Conservation (phyloP, 352 stramenopile genomes). For the Phytophthora sp. region DNA sequence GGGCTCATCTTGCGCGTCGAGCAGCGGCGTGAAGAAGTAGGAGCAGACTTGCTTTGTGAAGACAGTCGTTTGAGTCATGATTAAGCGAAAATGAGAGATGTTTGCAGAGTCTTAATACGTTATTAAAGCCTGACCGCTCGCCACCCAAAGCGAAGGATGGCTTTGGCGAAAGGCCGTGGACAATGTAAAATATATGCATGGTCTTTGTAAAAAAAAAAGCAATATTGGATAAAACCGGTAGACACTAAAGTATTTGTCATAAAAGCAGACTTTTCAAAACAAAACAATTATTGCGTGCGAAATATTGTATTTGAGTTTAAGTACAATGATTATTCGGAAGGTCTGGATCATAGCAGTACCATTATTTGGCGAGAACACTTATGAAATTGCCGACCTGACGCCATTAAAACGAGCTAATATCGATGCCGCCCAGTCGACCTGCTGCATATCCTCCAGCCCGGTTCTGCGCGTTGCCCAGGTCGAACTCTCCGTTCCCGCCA, state of each 20-base stretch:
- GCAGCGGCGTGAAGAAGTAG: conserved; percentile 7
- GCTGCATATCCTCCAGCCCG: conserved; percentile 75
- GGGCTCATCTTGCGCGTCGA: conserved; percentile 15
- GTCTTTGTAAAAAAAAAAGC: conserved; percentile 2
- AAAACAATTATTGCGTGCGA: conserved; percentile 10
- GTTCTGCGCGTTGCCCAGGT: conserved; percentile 76
- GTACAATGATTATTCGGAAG: conserved; percentile 14
- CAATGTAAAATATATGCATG: neutral
- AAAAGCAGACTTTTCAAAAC: conserved; percentile 5
- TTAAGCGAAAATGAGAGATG: neutral
- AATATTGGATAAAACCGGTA: neutral
- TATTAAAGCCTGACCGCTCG: no score
- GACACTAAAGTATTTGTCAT: neutral
- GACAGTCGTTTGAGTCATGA: neutral
- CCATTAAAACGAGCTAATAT: conserved; percentile 43
- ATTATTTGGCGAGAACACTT: no score
- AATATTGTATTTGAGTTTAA: conserved; percentile 7
- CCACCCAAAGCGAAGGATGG: neutral
- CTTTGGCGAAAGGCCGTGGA: neutral
- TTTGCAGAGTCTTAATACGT: no score
- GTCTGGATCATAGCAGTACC: no score
- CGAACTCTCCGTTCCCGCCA: conserved; percentile 43
- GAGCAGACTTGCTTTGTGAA: conserved; percentile 15
- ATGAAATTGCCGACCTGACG: no score
- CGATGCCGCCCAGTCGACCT: conserved; percentile 67